A percentile compares a stretch with the other conserved stretches of the same genome.
Evolutionary conservation across 495 filamentous ascomycete species (phyloP).

Genomic region (Penicilliopsis zonata): DNA sequence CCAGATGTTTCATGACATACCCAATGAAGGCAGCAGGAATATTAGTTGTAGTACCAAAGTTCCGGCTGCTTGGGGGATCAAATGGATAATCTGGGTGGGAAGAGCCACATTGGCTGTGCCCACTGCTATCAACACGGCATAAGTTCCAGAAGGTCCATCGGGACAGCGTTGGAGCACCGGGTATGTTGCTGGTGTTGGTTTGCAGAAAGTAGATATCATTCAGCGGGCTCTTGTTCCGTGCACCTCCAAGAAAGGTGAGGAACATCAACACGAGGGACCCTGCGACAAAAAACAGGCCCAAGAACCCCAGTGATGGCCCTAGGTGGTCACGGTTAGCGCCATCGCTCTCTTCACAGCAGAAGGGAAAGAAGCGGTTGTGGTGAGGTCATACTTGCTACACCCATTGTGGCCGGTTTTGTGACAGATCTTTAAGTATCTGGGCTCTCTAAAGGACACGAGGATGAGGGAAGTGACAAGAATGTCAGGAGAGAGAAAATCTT

Average conservation of each 20-base stretch:
- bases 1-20: conserved; percentile 12
- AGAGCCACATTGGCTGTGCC: conserved; percentile 43
- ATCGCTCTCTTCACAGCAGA: not conserved
- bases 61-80: conserved; percentile 42
- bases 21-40: conserved; percentile 45
- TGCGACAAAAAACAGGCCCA: conserved; percentile 65
- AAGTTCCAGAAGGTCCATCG: conserved; percentile 86
- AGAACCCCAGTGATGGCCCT: conserved; percentile 40
- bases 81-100: conserved; percentile 49
- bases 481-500: too few species aligned
- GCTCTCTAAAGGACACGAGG: not conserved
- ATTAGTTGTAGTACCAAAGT: conserved; percentile 45
- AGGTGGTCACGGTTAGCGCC: not conserved
- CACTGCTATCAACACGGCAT: conserved; percentile 42
- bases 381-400: not conserved
- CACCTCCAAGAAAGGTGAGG: conserved; percentile 66
- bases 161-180: conserved; percentile 48
- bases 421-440: not conserved
- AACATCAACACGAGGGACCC: conserved; percentile 65
- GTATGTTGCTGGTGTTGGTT: conserved; percentile 57
- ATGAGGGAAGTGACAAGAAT: not conserved
- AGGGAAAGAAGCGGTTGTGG: not conserved
- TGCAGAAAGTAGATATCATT: conserved; percentile 73
- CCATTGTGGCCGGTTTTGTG: not conserved
- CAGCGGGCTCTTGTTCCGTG: conserved; percentile 45